phyloP scores from a whole-genome alignment of 495 filamentous ascomycete species.

The Annulohypoxylon nitens region DNA sequence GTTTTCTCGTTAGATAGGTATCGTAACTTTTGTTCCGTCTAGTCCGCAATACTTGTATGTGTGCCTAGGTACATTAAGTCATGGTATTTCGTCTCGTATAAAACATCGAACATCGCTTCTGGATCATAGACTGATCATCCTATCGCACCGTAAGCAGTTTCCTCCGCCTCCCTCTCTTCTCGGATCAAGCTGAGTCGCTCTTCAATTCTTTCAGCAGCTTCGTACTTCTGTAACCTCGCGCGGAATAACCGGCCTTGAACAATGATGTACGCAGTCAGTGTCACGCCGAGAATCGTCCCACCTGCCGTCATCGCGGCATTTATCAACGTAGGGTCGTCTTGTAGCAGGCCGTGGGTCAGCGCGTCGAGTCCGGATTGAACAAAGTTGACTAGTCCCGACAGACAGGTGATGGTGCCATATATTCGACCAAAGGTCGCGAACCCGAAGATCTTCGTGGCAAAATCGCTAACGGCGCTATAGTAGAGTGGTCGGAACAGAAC shows the following conservation, averaged over 20 bases:
- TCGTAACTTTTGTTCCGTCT: no score
- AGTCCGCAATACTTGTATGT: background rate
- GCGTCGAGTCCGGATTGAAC: constrained; percentile 64
- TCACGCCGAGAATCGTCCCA: constrained; percentile 45
- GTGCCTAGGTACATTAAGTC: background rate
- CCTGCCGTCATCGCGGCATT: constrained; percentile 55
- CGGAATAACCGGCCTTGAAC: constrained; percentile 35
- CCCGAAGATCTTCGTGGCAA: constrained; percentile 68
- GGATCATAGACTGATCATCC: background rate
- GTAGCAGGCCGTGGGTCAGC: constrained; percentile 59
- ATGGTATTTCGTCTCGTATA: background rate
- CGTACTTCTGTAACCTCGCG: constrained; percentile 20
- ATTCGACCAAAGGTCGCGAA: constrained; percentile 69
- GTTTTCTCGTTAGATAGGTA: no score
- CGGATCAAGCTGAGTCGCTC: constrained; percentile 42
- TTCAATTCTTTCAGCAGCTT: constrained; percentile 16
- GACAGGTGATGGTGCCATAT: constrained; percentile 66
- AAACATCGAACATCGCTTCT: background rate
- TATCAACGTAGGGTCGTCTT: constrained; percentile 60
- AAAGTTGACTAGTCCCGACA: constrained; percentile 66
- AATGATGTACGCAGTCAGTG: constrained; percentile 41
- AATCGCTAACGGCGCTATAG: constrained; percentile 69
- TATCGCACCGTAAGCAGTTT: constrained; percentile 27
- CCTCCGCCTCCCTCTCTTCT: constrained; percentile 39
- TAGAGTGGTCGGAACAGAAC: constrained; percentile 55